Base-by-base conservation (phyloP, 768 basidiomycete species). In the Favolaschia claudopus region DNA sequence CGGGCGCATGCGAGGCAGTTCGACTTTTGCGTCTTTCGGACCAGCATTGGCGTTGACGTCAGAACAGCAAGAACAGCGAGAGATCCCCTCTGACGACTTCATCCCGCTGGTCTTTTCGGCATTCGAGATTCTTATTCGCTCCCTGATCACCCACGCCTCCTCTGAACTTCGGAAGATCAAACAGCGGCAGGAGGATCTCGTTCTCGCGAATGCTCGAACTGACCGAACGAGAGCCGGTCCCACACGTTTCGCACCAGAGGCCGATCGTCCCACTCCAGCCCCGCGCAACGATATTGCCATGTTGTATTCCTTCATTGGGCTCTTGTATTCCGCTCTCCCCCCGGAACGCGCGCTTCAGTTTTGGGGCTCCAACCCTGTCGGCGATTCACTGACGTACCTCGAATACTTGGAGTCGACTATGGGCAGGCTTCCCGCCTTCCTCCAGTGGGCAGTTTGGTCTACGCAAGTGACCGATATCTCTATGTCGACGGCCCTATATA, bases 401-500 rank as follows among this genome's bases (percentile, higher is more conserved):
- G 87, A 91, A 63, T 73, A 75, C 32, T 66, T 82, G 1, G 92
- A 93, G 65, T 78, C 82, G n/a, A 84, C 81, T 2, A 74, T 82
- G 24, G 87, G 84, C 2, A 84, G 87, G 57, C 77, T 93, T 0
- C 85, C 87, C 1, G 82, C 87, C 2, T 96, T 96, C 71, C 76
- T 96, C 44, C 91, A 93, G 56, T 96, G 94, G 95, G 92, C 92
- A 0, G 86, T 92, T 9, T 91, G 90, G 90, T 91, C 90, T 1
- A 91, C 92, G 1, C 87, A 93, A 54, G 79, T 84, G 5, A 84
- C 89, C 58, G 91, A 93, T 59, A 68, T 83, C 7, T 84, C 84
- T 1, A 88, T 93, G 85, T 80, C 89, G 36, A 88, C 87, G 64
- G 91, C 92, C 0, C 73, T 95, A 48, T 95, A 93, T 69, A 92